Evolutionary conservation across 768 basidiomycete species (phyloP).

Genomic region (Suillus variegatus): DNA sequence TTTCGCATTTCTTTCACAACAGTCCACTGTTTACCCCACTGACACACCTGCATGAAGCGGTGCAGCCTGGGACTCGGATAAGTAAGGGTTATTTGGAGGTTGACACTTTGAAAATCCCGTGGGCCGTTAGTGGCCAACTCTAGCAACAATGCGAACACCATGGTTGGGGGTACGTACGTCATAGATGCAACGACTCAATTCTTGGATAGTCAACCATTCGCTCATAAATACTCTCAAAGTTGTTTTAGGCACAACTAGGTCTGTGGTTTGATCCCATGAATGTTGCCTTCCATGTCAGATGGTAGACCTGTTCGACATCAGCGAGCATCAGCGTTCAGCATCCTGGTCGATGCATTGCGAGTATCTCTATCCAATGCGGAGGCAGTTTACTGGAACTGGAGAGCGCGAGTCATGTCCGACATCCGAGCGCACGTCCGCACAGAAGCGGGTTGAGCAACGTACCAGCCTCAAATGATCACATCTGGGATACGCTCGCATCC

Average conservation of each 20-base stretch:
- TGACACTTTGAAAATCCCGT: too few species aligned
- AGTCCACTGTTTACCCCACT: not conserved
- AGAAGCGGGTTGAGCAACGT: not conserved
- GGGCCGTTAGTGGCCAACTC: not conserved
- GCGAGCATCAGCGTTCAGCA: not conserved
- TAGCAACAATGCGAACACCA: not conserved
- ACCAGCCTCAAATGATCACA: not conserved
- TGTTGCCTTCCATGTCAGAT: not conserved
- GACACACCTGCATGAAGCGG: not conserved
- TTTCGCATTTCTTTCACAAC: not conserved
- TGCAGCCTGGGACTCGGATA: too few species aligned
- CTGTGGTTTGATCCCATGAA: not conserved
- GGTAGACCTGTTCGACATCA: not conserved
- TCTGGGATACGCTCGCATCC: not conserved
- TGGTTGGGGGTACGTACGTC: not conserved
- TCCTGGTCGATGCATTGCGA: not conserved
- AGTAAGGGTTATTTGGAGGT: not conserved
- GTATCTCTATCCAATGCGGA: not conserved
- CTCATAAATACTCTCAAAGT: not conserved
- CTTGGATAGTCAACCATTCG: too few species aligned
- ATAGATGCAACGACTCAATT: too few species aligned
- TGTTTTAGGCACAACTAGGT: not conserved
- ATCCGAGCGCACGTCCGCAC: not conserved
- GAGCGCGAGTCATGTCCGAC: not conserved
- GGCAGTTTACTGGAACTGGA: not conserved